A percentile compares a stretch with the other conserved stretches of the same genome.
Evolutionary conservation across 2,329 filamentous ascomycete genomes (phyloP).

Genomic region (Grosmannia penicillata): DNA sequence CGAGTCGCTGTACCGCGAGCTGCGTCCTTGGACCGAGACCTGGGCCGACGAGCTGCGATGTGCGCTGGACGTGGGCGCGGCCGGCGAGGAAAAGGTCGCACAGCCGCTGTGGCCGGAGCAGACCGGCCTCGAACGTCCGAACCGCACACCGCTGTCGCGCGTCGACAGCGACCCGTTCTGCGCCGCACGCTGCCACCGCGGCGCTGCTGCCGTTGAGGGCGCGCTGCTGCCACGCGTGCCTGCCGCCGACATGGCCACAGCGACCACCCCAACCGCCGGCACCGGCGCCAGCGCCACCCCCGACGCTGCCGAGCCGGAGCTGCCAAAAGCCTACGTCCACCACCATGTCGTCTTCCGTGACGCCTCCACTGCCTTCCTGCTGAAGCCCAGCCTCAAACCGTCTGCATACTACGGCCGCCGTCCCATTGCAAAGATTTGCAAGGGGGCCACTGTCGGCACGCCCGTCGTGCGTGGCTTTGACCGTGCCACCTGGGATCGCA

Average conservation of each 20-base stretch:
- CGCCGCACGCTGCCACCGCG: constrained; percentile 42
- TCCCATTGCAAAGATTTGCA: constrained; percentile 73
- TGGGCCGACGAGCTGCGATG: constrained; percentile 86
- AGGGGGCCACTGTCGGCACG: constrained; percentile 68
- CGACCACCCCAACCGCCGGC: too few relatives aligned
- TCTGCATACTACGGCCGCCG: constrained; percentile 72
- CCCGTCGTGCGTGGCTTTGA: constrained; percentile 85
- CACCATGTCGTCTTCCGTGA: constrained; percentile 84
- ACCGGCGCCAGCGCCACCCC: constrained; percentile 22
- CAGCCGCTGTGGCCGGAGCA: constrained; percentile 67
- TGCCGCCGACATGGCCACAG: neutral
- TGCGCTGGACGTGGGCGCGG: constrained; percentile 76
- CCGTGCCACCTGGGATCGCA: constrained; percentile 59
- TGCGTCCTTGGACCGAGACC: constrained; percentile 79
- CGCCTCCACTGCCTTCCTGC: constrained; percentile 59
- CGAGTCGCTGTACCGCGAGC: constrained; percentile 76
- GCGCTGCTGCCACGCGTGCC: constrained; percentile 23
- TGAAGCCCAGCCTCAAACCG: constrained; percentile 73
- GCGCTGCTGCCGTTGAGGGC: constrained; percentile 43
- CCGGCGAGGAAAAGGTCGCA: constrained; percentile 82
- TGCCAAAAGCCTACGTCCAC: too few relatives aligned
- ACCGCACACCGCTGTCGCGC: too few relatives aligned
- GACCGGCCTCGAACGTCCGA: constrained; percentile 18
- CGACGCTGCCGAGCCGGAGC: constrained; percentile 28
- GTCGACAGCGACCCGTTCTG: constrained; percentile 44